Evolutionary conservation across 139 green algal genomes (phyloP).

Genomic region (Desmodesmus armatus): DNA sequence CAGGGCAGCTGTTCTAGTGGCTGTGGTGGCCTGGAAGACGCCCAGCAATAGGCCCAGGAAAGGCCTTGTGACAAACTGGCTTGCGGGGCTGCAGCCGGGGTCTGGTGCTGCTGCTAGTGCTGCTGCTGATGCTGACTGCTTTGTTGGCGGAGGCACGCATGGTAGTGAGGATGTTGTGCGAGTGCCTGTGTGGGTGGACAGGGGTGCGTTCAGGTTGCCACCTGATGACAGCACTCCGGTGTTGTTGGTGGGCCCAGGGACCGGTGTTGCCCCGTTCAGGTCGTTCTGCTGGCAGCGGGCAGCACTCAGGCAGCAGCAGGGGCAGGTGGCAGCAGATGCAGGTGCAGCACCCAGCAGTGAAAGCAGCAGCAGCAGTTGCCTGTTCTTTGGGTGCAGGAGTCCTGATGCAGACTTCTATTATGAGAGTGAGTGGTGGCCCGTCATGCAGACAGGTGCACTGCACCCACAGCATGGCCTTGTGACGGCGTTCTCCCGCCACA

Average conservation of each 20-base stretch:
- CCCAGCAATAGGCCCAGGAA: slow-evolving; percentile 59
- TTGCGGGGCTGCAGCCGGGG: slow-evolving; percentile 67
- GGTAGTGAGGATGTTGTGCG: not conserved
- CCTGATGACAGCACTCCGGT: slow-evolving; percentile 57
- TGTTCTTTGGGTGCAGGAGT: slow-evolving; percentile 93
- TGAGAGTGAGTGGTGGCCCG: slow-evolving; percentile 72
- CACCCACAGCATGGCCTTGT: slow-evolving; percentile 65
- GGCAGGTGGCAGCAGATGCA: not conserved
- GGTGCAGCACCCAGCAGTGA: not conserved
- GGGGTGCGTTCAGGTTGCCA: slow-evolving; percentile 75
- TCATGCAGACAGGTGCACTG: slow-evolving; percentile 64
- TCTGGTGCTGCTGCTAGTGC: too few relatives aligned
- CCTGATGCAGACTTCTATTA: slow-evolving; percentile 86
- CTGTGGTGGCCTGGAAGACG: slow-evolving; percentile 78
- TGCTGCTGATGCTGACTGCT: too few relatives aligned
- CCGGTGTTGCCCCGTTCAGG: slow-evolving; percentile 89
- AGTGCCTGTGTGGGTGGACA: slow-evolving; percentile 84
- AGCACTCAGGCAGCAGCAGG: slow-evolving; percentile 38
- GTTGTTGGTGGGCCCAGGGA: slow-evolving; percentile 86
- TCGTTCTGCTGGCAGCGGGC: slow-evolving; percentile 82
- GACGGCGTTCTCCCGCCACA: slow-evolving; percentile 79
- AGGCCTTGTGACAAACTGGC: slow-evolving; percentile 88
- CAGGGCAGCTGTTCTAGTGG: slow-evolving; percentile 80
- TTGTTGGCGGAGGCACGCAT: too few relatives aligned
- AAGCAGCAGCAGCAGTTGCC: slow-evolving; percentile 29